A percentile compares a stretch with the other conserved stretches of the same genome.
Conservation (phyloP, 805 yeast genomes). For the Saturnispora gosingensis region DNA sequence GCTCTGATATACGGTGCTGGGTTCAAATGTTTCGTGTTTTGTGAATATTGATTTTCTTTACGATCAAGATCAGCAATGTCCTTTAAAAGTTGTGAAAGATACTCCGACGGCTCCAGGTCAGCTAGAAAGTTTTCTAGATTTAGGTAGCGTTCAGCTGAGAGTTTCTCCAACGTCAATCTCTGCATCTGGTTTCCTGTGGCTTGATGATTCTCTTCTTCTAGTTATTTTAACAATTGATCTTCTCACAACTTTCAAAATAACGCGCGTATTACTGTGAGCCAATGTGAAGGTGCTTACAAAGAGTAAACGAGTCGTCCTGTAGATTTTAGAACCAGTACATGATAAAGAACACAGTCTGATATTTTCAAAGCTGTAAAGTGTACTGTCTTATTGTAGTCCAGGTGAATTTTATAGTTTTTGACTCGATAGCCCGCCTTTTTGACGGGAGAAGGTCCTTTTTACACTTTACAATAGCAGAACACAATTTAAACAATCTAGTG, state of each 20-base stretch:
- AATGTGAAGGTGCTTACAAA: background rate
- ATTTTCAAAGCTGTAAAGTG: no score
- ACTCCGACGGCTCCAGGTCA: conserved; percentile 66
- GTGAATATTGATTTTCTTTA: background rate
- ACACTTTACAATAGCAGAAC: background rate
- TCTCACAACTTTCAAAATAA: background rate
- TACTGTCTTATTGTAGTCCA: no score
- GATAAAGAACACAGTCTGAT: no score
- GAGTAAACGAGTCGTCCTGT: background rate
- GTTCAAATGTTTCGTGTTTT: conserved; percentile 50
- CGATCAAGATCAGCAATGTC: conserved; percentile 8
- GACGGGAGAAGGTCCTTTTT: no score
- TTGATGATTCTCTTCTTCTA: background rate
- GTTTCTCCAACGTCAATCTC: conserved; percentile 19
- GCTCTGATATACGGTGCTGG: conserved; percentile 94
- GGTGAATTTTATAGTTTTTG: no score
- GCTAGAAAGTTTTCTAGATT: conserved; percentile 51
- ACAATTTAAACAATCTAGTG: background rate
- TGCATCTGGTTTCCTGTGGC: background rate
- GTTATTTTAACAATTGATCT: background rate
- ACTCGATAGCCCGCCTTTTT: no score
- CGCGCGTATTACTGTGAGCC: background rate
- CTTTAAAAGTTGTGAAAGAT: conserved; percentile 65
- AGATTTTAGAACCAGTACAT: no score
- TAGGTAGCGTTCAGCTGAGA: conserved; percentile 21